These are phyloP conservation scores for Litchi chinensis DNA, from an alignment of 345 rosid species.

Conservation along the genomic window DNA sequence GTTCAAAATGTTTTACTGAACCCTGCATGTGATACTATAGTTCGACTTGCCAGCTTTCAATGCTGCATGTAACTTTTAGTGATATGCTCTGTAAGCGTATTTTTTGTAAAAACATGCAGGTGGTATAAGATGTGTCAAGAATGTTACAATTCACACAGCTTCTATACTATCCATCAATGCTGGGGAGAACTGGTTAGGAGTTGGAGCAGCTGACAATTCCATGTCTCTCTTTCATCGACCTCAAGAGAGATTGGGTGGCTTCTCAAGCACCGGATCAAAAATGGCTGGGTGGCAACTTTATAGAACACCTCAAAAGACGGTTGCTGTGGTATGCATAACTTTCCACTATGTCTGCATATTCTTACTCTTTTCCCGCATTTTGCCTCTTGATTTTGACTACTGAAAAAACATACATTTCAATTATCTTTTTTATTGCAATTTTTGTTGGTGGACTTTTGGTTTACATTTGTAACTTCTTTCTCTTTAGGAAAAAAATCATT, in stretches of 20 bases:
- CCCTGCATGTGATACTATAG: neutral
- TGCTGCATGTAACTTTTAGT: neutral
- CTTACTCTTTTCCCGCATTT: neutral
- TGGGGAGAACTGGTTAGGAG: constrained; percentile 93
- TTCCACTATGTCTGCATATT: neutral
- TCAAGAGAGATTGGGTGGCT: constrained; percentile 70
- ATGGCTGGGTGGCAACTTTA: constrained; percentile 97
- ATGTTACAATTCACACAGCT: constrained; percentile 78
- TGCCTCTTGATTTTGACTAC: neutral
- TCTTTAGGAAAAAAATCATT: no score
- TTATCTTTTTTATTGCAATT: neutral
- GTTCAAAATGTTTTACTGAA: neutral
- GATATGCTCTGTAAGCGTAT: constrained; percentile 1
- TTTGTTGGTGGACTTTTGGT: no score
- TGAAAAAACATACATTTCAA: neutral
- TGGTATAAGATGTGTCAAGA: constrained; percentile 84
- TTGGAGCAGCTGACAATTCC: constrained; percentile 99
- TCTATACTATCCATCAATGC: constrained; percentile 86
- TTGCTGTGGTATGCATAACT: constrained; percentile 75
- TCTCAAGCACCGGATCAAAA: constrained; percentile 66
- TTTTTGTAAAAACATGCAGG: constrained; percentile 41
- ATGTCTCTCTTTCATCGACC: constrained; percentile 98
- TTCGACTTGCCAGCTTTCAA: neutral
- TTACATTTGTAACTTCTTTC: no score
- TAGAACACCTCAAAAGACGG: constrained; percentile 84